Percentiles rank a stretch among this genome's conserved stretches.
These are phyloP conservation scores for Penicillium fimorum DNA, from an alignment of 495 filamentous ascomycete species.

Conservation along the genomic window DNA sequence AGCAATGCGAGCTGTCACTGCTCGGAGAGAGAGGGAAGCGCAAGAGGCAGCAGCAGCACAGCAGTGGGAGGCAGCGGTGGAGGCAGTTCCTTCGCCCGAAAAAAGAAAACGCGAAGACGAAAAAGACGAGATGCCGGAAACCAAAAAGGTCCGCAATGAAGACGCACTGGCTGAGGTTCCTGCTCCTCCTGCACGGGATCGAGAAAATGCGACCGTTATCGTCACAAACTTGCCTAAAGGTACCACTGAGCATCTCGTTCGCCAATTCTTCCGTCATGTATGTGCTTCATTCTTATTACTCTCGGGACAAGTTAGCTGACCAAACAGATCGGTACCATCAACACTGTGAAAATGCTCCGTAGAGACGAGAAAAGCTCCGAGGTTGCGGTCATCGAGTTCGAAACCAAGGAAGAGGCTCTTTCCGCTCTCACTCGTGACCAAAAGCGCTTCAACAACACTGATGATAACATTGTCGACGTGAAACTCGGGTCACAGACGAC, in stretches of 20 bases:
- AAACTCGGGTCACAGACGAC: constrained; percentile 70
- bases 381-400: constrained; percentile 82
- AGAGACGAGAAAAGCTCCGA: constrained; percentile 57
- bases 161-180: constrained; percentile 35
- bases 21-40: constrained; percentile 65
- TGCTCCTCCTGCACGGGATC: constrained; percentile 69
- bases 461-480: constrained; percentile 61
- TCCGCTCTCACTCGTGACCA: constrained; percentile 76
- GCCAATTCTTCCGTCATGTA: constrained; percentile 85
- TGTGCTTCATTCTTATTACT: constrained; percentile 21
- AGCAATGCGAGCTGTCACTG: constrained; percentile 58
- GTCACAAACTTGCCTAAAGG: constrained; percentile 70
- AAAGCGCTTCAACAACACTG: constrained; percentile 63
- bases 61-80: constrained; percentile 23
- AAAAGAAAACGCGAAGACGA: constrained; percentile 75
- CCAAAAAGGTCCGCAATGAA: constrained; percentile 17
- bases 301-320: constrained; percentile 18
- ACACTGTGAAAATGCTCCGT: constrained; percentile 62
- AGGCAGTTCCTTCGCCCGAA: constrained; percentile 34
- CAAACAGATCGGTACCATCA: constrained; percentile 70
- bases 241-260: constrained; percentile 67
- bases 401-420: constrained; percentile 71
- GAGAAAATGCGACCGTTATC: constrained; percentile 83
- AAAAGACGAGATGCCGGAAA: constrained; percentile 11
- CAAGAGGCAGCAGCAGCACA: constrained; percentile 53